A percentile compares a stretch with the other conserved stretches of the same genome.
Evolutionary conservation across 371 early-diverging fungal species (phyloP).

Genomic region (Dichotomocladium elegans): DNA sequence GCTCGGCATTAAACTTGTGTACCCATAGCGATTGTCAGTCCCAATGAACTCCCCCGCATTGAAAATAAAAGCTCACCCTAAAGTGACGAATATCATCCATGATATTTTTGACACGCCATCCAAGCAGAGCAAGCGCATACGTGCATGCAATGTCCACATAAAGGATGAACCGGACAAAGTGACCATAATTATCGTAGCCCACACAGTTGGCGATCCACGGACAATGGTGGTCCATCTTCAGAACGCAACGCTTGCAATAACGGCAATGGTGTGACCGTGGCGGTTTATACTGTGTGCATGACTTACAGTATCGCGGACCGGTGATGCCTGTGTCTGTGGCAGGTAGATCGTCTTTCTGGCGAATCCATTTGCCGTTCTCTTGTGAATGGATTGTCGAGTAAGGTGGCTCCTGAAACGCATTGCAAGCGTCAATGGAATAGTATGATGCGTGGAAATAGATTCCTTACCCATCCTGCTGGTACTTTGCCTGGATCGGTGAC

Average conservation of each 20-base stretch:
- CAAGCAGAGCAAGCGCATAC: conserved; percentile 29
- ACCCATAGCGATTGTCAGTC: background rate
- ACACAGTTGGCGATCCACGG: conserved; percentile 98
- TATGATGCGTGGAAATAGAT: background rate
- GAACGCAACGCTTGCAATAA: conserved; percentile 77
- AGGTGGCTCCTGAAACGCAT: conserved; percentile 32
- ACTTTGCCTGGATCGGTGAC: conserved; percentile 78
- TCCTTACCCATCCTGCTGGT: conserved; percentile 67
- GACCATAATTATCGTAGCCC: conserved; percentile 82
- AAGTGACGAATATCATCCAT: conserved; percentile 39
- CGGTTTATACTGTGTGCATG: conserved; percentile 76
- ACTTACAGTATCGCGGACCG: conserved; percentile 69
- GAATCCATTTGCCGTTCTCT: background rate
- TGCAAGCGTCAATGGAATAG: background rate
- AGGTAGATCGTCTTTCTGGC: conserved; percentile 1
- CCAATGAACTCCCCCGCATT: background rate
- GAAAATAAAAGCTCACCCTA: conserved; percentile 15
- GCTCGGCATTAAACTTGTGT: conserved; percentile 51
- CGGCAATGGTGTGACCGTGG: conserved; percentile 84
- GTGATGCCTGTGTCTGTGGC: conserved; percentile 22
- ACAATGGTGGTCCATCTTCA: conserved; percentile 96
- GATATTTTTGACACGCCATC: conserved; percentile 32
- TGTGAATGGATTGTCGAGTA: conserved; percentile 14
- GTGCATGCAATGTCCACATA: conserved; percentile 64
- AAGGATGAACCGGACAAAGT: conserved; percentile 86